phyloP scores from a whole-genome alignment of 345 rosid species.

The Eucalyptus victrix region DNA sequence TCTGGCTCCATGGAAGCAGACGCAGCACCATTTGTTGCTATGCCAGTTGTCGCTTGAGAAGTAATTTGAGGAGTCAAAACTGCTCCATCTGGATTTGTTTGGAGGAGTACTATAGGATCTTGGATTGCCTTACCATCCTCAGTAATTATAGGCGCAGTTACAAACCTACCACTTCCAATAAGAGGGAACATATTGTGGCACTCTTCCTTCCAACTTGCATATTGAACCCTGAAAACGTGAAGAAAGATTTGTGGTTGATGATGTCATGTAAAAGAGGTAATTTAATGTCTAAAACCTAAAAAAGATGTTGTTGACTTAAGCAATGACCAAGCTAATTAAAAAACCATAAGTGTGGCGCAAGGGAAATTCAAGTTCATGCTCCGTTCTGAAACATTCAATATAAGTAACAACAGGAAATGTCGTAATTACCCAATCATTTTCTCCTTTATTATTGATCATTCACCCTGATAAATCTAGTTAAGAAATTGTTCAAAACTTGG shows the following conservation, averaged over 20 bases:
- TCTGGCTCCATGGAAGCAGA: not conserved
- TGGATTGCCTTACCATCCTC: slow-evolving; percentile 71
- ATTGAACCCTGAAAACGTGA: slow-evolving; percentile 42
- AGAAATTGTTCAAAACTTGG: not conserved
- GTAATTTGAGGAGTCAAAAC: slow-evolving; percentile 1
- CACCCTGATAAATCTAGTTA: not conserved
- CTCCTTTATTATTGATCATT: not conserved
- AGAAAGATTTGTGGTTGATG: not conserved
- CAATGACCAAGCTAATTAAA: not conserved
- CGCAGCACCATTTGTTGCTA: not conserved
- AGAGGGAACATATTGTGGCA: slow-evolving; percentile 67
- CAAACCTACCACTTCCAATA: slow-evolving; percentile 75
- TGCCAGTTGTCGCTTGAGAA: not conserved
- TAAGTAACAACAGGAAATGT: not conserved
- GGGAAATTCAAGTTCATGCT: not conserved
- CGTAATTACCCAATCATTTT: not conserved
- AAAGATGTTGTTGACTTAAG: not conserved
- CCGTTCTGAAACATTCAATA: not conserved
- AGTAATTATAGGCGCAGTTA: slow-evolving; percentile 88
- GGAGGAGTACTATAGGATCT: slow-evolving; percentile 69
- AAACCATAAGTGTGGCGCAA: not conserved
- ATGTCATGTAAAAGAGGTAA: not conserved
- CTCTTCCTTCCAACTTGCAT: slow-evolving; percentile 73
- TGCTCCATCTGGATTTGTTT: slow-evolving; percentile 37
- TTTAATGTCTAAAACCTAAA: not conserved